Percentiles rank a stretch among this genome's conserved stretches.
Conservation (phyloP, 106 monocot species). For the Alisma plantagoaquatica region DNA sequence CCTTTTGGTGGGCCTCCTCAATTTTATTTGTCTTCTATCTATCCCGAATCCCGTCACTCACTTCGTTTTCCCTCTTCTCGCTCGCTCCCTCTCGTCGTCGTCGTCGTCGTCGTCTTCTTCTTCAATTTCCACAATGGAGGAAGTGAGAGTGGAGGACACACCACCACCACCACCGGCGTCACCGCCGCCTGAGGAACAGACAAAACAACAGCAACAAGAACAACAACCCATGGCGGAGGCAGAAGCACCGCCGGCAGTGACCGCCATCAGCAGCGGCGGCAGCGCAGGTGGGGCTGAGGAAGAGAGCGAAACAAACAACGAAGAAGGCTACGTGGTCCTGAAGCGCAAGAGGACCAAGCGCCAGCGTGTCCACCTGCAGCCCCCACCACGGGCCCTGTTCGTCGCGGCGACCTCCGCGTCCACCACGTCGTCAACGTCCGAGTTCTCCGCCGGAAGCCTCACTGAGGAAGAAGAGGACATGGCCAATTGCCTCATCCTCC, state of each 20-base stretch:
- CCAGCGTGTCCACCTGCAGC: conserved; percentile 29
- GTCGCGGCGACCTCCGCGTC: neutral
- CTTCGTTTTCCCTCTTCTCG: too few species aligned
- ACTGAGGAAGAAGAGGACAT: conserved; percentile 65
- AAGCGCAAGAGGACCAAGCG: conserved; percentile 50
- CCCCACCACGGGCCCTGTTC: neutral
- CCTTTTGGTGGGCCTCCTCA: too few species aligned
- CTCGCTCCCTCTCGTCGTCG: too few species aligned
- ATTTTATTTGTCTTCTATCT: too few species aligned
- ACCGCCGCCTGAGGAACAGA: too few species aligned
- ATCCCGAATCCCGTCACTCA: too few species aligned
- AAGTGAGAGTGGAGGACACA: neutral
- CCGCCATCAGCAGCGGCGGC: neutral
- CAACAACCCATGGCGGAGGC: neutral
- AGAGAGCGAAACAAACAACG: too few species aligned
- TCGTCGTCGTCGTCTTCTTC: neutral
- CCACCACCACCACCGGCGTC: too few species aligned
- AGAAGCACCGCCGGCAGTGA: neutral
- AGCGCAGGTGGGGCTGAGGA: too few species aligned
- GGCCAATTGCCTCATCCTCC: conserved; percentile 72
- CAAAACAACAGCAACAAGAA: too few species aligned
- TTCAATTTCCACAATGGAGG: conserved; percentile 5
- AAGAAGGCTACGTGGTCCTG: conserved; percentile 1
- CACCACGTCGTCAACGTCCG: conserved; percentile 20
- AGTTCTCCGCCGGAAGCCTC: conserved; percentile 2